A percentile compares a stretch with the other conserved stretches of the same genome.
Conservation (phyloP, 2,329 filamentous ascomycete genomes). For the Penicillium vulpinum region DNA sequence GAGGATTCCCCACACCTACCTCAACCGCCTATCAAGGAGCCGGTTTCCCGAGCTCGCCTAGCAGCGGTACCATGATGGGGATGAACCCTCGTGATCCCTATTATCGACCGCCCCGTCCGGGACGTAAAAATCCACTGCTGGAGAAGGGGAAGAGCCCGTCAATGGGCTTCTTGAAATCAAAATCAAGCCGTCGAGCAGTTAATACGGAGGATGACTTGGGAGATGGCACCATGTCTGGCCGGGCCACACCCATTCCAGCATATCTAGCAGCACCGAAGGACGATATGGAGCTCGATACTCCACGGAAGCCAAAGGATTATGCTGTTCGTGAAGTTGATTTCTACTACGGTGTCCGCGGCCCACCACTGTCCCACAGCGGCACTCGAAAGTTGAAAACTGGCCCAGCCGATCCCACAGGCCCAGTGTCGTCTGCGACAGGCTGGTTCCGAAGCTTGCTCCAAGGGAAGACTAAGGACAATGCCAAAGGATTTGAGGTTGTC, state of each 20-base stretch:
- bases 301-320: slow-evolving; percentile 69
- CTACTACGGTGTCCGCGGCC: slow-evolving; percentile 90
- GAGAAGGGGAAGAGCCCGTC: slow-evolving; percentile 41
- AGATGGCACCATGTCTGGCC: slow-evolving; percentile 46
- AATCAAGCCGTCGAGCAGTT: slow-evolving; percentile 26
- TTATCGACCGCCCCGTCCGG: slow-evolving; percentile 78
- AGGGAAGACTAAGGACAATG: slow-evolving; percentile 88
- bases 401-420: slow-evolving; percentile 89
- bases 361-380: slow-evolving; percentile 77
- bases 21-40: slow-evolving; percentile 73
- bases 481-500: slow-evolving; percentile 96
- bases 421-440: slow-evolving; percentile 81
- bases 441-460: slow-evolving; percentile 82
- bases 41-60: slow-evolving; percentile 48
- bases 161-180: slow-evolving; percentile 47
- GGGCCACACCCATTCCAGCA: slow-evolving; percentile 54
- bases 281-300: slow-evolving; percentile 56
- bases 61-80: slow-evolving; percentile 45
- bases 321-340: slow-evolving; percentile 94
- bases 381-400: slow-evolving; percentile 88
- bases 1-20: slow-evolving; percentile 67
- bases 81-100: slow-evolving; percentile 70
- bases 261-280: slow-evolving; percentile 55
- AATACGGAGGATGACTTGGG: slow-evolving; percentile 35
- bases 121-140: slow-evolving; percentile 64